phyloP scores from a whole-genome alignment of 2,329 filamentous ascomycete species.

The Aspergillus sp. region DNA sequence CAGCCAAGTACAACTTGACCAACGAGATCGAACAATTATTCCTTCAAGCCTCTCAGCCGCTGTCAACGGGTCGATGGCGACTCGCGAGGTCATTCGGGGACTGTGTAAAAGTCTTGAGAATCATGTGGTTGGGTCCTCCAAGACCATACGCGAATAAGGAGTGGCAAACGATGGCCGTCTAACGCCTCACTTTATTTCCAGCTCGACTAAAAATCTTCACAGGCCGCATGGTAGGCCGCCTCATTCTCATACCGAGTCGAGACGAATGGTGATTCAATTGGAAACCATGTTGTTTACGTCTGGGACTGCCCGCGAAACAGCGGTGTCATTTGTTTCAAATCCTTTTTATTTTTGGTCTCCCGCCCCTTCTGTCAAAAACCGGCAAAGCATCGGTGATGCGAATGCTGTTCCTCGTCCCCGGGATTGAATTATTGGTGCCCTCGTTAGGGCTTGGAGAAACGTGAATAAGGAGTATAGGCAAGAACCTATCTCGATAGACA shows the following conservation, averaged over 20 bases:
- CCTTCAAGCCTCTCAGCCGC: neutral
- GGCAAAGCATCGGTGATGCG: neutral
- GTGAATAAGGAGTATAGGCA: neutral
- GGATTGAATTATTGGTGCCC: neutral
- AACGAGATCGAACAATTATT: neutral
- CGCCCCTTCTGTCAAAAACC: neutral
- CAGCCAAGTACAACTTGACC: neutral
- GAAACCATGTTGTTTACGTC: conserved; percentile 13
- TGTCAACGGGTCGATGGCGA: neutral
- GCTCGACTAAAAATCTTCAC: conserved; percentile 9
- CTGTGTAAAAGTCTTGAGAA: neutral
- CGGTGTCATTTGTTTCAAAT: conserved; percentile 13
- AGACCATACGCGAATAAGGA: conserved; percentile 12
- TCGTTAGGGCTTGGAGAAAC: neutral
- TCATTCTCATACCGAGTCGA: conserved; percentile 20
- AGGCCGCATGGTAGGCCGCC: conserved; percentile 19
- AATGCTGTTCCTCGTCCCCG: neutral
- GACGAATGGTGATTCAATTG: conserved; percentile 12
- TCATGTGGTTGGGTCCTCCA: conserved; percentile 13
- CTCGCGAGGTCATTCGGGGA: neutral
- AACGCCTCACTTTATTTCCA: conserved; percentile 24
- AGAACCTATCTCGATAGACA: neutral
- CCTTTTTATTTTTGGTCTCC: neutral
- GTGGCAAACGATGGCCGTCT: conserved; percentile 11
- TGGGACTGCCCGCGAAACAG: conserved; percentile 13